Conservation (phyloP, 805 yeast genomes). For the Alloascoidea africana region DNA sequence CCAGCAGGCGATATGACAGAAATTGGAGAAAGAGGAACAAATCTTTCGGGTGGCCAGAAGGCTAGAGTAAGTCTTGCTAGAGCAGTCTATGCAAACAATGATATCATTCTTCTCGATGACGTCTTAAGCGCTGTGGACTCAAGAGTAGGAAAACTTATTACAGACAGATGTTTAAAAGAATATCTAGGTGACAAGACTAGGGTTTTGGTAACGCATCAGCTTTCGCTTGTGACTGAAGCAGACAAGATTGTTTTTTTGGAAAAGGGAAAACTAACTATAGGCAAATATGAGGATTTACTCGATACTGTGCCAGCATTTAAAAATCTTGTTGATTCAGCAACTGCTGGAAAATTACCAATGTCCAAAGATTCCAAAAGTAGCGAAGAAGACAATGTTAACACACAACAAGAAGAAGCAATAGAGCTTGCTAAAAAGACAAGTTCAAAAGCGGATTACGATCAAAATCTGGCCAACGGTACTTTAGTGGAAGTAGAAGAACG, state of each 20-base stretch:
- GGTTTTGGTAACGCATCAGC: slow-evolving; percentile 72
- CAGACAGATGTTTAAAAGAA: slow-evolving; percentile 54
- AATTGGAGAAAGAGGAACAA: slow-evolving; percentile 83
- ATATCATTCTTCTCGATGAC: slow-evolving; percentile 61
- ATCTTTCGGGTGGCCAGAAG: slow-evolving; percentile 83
- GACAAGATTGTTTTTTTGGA: slow-evolving; percentile 50
- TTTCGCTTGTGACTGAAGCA: slow-evolving; percentile 57
- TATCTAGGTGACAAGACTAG: slow-evolving; percentile 44
- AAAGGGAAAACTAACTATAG: slow-evolving; percentile 45
- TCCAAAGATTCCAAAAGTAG: too few species aligned
- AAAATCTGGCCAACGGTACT: too few species aligned
- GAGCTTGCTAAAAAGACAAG: slow-evolving; percentile 6
- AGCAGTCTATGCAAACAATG: slow-evolving; percentile 55
- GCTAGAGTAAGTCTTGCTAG: slow-evolving; percentile 77
- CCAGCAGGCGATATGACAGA: slow-evolving; percentile 71
- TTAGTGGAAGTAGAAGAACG: too few species aligned
- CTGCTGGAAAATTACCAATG: slow-evolving; percentile 18
- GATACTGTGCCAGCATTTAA: slow-evolving; percentile 29
- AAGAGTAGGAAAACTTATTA: slow-evolving; percentile 64
- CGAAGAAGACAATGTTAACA: slow-evolving; percentile 16
- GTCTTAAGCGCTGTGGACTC: slow-evolving; percentile 84
- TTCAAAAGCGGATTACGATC: slow-evolving; percentile 3
- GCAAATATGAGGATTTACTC: slow-evolving; percentile 40
- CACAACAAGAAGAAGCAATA: slow-evolving; percentile 6
- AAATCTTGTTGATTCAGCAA: slow-evolving; percentile 33